These are phyloP conservation scores for Malassezia sp. DNA, from an alignment of 1,284 basidiomycete genomes.

Conservation along the genomic window DNA sequence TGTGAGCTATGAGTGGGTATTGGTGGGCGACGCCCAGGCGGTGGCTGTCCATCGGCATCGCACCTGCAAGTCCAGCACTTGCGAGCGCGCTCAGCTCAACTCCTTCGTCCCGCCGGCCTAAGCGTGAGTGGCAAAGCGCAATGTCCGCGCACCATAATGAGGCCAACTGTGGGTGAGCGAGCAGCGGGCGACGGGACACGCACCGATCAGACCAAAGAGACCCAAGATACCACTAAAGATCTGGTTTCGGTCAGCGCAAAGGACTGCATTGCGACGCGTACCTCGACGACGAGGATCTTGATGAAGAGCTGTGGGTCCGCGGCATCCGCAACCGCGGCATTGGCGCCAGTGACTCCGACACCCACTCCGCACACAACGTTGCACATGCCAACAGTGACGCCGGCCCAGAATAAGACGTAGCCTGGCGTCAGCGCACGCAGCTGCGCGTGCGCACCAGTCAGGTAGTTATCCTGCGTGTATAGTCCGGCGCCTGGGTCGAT, in stretches of 20 bases:
- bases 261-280: not conserved
- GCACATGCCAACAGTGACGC: constrained; percentile 42
- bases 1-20: not conserved
- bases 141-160: constrained; percentile 13
- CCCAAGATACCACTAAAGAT: constrained; percentile 44
- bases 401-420: constrained; percentile 43
- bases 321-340: constrained; percentile 43
- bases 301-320: constrained; percentile 45
- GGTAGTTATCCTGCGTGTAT: constrained; percentile 37
- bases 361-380: constrained; percentile 43
- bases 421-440: too few relatives aligned
- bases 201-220: constrained; percentile 40
- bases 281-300: constrained; percentile 39
- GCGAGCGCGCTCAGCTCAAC: constrained; percentile 11
- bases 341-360: constrained; percentile 43
- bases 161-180: constrained; percentile 11
- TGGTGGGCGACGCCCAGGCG: too few relatives aligned
- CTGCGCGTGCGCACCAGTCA: too few relatives aligned
- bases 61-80: not conserved
- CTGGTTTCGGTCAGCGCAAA: constrained; percentile 3
- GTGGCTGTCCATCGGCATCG: too few relatives aligned
- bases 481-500: constrained; percentile 27
- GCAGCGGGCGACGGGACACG: constrained; percentile 1
- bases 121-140: not conserved
- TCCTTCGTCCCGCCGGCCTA: constrained; percentile 16